Evolutionary conservation across 352 stramenopile genomes (phyloP).

Genomic region (Globisporangium cylindrosporum): DNA sequence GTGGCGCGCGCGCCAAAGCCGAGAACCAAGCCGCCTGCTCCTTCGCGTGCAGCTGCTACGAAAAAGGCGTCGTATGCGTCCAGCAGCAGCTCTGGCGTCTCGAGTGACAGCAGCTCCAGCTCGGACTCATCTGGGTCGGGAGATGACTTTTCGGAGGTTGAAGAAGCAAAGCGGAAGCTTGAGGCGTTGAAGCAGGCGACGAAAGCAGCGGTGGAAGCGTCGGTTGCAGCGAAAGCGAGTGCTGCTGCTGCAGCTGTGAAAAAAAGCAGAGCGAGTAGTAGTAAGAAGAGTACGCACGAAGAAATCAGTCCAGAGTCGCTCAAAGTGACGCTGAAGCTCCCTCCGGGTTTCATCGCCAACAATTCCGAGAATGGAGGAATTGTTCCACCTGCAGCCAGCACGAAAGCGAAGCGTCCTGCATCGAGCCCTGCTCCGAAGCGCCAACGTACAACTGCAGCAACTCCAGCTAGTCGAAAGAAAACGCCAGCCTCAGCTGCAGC

Average conservation of each 20-base stretch:
- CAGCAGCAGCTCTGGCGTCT: slow-evolving; percentile 43
- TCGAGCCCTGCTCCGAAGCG: slow-evolving; percentile 37
- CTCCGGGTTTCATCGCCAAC: slow-evolving; percentile 44
- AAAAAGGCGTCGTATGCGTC: slow-evolving; percentile 27
- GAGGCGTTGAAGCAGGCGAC: slow-evolving; percentile 19
- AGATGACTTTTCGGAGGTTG: slow-evolving; percentile 35
- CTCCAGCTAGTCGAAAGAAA: slow-evolving; percentile 15
- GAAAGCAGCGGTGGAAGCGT: slow-evolving; percentile 25
- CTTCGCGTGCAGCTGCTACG: slow-evolving; percentile 29
- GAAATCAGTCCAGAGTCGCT: slow-evolving; percentile 33
- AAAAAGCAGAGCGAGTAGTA: slow-evolving; percentile 18
- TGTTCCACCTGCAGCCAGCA: slow-evolving; percentile 11
- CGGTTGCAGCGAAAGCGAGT: slow-evolving; percentile 19
- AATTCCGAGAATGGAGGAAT: slow-evolving; percentile 13
- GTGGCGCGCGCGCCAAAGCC: slow-evolving; percentile 16
- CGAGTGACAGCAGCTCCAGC: slow-evolving; percentile 50
- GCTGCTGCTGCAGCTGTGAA: slow-evolving; percentile 18
- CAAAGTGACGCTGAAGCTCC: slow-evolving; percentile 60
- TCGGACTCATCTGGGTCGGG: slow-evolving; percentile 42
- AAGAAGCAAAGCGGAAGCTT: slow-evolving; percentile 17
- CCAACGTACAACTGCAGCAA: slow-evolving; percentile 20
- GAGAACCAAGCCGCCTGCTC: slow-evolving; percentile 26
- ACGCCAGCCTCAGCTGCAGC: slow-evolving; percentile 8
- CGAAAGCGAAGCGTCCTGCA: slow-evolving; percentile 45
- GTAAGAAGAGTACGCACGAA: slow-evolving; percentile 10